Evolutionary conservation across 2,329 filamentous ascomycete genomes (phyloP).

Genomic region (Phaeosphaeria sp.): DNA sequence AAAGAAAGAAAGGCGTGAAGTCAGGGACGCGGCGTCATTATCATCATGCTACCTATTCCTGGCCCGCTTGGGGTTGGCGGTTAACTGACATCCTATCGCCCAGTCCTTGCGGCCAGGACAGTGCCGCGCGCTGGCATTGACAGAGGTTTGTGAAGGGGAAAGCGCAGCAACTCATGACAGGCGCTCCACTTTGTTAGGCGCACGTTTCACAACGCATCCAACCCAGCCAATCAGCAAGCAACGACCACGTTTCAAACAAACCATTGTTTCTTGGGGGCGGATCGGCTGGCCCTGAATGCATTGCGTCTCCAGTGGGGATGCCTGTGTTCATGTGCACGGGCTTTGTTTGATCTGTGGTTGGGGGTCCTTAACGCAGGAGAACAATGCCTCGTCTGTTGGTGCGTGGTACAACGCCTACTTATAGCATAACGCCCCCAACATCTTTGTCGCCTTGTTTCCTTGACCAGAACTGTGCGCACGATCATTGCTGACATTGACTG

Average conservation of each 20-base stretch:
- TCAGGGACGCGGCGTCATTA: constrained; percentile 10
- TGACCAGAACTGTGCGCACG: neutral
- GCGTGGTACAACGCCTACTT: neutral
- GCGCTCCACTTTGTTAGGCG: neutral
- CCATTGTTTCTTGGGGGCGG: neutral
- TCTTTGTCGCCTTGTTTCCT: neutral
- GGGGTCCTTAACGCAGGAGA: neutral
- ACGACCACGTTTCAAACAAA: neutral
- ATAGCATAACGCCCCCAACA: neutral
- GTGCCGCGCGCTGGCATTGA: neutral
- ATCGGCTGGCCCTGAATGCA: neutral
- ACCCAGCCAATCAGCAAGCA: neutral
- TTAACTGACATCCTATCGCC: neutral
- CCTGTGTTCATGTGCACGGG: neutral
- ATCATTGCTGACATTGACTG: too few relatives aligned
- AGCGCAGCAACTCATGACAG: neutral
- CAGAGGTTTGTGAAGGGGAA: neutral
- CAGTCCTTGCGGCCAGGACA: neutral
- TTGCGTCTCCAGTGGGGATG: neutral
- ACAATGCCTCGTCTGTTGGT: neutral
- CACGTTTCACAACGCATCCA: neutral
- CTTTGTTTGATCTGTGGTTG: neutral
- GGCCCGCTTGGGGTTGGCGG: neutral
- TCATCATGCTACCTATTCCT: constrained; percentile 2
- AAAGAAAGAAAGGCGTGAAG: constrained; percentile 22